These are phyloP conservation scores for Magnolia kwangsiensis DNA, from an alignment of 164 flowering plant species.

Conservation along the genomic window DNA sequence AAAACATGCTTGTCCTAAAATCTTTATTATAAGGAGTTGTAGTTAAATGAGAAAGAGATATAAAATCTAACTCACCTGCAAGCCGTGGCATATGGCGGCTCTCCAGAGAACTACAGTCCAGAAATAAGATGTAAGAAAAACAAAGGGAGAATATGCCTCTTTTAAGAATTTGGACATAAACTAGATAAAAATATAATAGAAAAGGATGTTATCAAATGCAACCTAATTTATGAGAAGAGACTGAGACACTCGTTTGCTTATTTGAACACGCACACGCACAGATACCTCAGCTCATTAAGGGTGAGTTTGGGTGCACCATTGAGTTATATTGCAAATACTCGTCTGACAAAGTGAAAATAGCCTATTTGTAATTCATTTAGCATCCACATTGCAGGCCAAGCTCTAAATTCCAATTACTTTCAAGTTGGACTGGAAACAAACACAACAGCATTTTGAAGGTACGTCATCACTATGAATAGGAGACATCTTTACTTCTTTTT, in stretches of 20 bases:
- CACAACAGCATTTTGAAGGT: too few species aligned
- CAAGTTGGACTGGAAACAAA: too few species aligned
- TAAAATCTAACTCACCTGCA: slow-evolving; percentile 7
- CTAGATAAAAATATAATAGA: neutral
- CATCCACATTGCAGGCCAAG: too few species aligned
- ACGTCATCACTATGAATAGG: too few species aligned
- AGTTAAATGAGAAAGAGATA: neutral
- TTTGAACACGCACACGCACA: too few species aligned
- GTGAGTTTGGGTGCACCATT: too few species aligned
- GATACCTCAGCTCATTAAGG: too few species aligned
- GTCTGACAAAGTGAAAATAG: too few species aligned
- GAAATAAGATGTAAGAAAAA: neutral
- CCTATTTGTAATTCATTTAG: too few species aligned
- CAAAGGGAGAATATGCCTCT: neutral
- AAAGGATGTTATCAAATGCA: neutral
- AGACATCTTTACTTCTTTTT: too few species aligned
- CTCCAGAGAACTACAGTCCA: slow-evolving; percentile 11
- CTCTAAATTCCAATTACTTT: too few species aligned
- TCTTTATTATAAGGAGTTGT: neutral
- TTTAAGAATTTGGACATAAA: neutral
- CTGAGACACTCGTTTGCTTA: neutral
- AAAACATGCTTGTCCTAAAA: neutral
- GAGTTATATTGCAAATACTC: too few species aligned
- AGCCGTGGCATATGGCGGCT: slow-evolving; percentile 10
- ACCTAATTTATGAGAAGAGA: neutral